phyloP scores from a whole-genome alignment of 495 filamentous ascomycete species.

The Baudoinia panamericana region DNA sequence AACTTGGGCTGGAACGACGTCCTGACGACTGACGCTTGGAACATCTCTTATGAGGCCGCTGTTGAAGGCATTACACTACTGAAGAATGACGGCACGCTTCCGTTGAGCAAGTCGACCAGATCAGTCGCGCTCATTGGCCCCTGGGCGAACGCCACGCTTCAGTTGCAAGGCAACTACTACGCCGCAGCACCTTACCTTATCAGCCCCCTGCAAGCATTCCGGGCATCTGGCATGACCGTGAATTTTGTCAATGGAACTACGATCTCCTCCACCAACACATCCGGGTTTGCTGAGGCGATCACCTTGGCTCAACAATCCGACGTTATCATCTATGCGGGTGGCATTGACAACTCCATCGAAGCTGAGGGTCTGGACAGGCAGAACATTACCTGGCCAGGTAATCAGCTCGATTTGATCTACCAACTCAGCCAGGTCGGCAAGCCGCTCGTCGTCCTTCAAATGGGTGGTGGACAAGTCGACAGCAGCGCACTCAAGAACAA shows the following conservation, averaged over 20 bases:
- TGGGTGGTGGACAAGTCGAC: conserved; percentile 35
- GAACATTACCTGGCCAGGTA: conserved; percentile 44
- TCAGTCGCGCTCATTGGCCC: conserved; percentile 44
- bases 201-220: conserved; percentile 38
- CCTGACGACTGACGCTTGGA: conserved; percentile 36
- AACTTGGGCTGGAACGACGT: conserved; percentile 43
- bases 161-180: conserved; percentile 51
- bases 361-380: conserved; percentile 40
- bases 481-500: conserved; percentile 26
- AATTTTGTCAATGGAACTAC: conserved; percentile 35
- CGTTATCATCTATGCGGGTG: conserved; percentile 43
- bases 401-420: conserved; percentile 42
- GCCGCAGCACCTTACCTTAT: conserved; percentile 44
- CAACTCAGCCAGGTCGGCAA: conserved; percentile 40
- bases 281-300: conserved; percentile 33
- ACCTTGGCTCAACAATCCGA: conserved; percentile 40
- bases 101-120: conserved; percentile 32
- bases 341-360: conserved; percentile 46
- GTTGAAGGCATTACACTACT: conserved; percentile 47
- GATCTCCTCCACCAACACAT: conserved; percentile 35
- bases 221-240: conserved; percentile 35
- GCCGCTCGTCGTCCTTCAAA: conserved; percentile 46
- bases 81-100: conserved; percentile 48
- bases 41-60: conserved; percentile 47
- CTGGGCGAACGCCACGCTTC: conserved; percentile 45